Conservation (phyloP, 768 basidiomycete species). For the Boletellus ananiceps region DNA sequence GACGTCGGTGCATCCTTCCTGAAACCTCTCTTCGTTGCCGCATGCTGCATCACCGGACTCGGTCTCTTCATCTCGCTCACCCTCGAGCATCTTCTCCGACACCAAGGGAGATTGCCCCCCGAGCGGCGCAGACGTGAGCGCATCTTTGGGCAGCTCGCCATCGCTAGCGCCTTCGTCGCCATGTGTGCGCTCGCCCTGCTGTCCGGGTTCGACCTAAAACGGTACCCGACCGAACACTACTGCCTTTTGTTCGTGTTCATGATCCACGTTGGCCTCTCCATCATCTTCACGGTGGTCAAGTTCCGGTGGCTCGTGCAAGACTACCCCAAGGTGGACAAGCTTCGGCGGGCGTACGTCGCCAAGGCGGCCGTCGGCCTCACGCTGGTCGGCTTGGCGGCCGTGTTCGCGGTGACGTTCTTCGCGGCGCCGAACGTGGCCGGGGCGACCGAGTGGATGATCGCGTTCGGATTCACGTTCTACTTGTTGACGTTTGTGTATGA, state of each 20-base stretch:
- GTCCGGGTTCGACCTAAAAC: conserved; percentile 65
- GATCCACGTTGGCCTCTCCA: conserved; percentile 63
- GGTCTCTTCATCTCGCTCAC: conserved; percentile 57
- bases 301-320: conserved; percentile 63
- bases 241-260: conserved; percentile 69
- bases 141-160: conserved; percentile 51
- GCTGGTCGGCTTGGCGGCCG: conserved; percentile 59
- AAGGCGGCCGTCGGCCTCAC: conserved; percentile 58
- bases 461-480: conserved; percentile 69
- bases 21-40: conserved; percentile 71
- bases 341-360: conserved; percentile 52
- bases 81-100: conserved; percentile 60
- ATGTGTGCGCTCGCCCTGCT: conserved; percentile 63
- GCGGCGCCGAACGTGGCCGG: conserved; percentile 46
- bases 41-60: conserved; percentile 58
- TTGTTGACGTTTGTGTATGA: conserved; percentile 71
- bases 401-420: conserved; percentile 53
- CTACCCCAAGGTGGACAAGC: conserved; percentile 39
- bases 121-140: conserved; percentile 55
- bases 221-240: conserved; percentile 47
- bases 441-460: conserved; percentile 72
- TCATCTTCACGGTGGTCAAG: conserved; percentile 71
- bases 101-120: conserved; percentile 62
- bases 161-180: conserved; percentile 57
- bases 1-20: conserved; percentile 70